Percentiles rank a stretch among this genome's conserved stretches.
Conservation (phyloP, 1,139 yeast genomes). For the Candida pseudoviswanathii region DNA sequence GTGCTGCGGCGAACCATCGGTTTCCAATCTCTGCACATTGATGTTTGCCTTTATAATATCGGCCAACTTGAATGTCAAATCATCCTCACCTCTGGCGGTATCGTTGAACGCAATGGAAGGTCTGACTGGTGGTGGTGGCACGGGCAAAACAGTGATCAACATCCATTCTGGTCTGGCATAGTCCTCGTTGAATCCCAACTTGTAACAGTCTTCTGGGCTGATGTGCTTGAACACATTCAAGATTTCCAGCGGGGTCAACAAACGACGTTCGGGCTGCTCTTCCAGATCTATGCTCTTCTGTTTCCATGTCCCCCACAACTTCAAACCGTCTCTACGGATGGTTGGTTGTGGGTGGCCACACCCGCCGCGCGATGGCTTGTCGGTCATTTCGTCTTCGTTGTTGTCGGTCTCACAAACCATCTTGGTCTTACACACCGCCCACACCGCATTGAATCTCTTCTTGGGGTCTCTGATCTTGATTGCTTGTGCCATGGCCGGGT, state of each 20-base stretch:
- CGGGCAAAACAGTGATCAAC: slow-evolving; percentile 93
- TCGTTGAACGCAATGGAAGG: slow-evolving; percentile 98
- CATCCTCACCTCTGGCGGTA: slow-evolving; percentile 99
- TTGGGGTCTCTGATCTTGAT: slow-evolving; percentile 90
- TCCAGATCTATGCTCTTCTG: slow-evolving; percentile 75
- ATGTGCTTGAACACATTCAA: slow-evolving; percentile 91
- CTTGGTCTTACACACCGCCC: slow-evolving; percentile 88
- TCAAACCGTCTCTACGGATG: slow-evolving; percentile 92
- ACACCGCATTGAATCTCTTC: slow-evolving; percentile 93
- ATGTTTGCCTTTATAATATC: slow-evolving; percentile 96
- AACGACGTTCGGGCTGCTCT: slow-evolving; percentile 91
- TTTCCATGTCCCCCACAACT: slow-evolving; percentile 97
- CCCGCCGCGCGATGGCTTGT: slow-evolving; percentile 76
- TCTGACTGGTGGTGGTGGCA: slow-evolving; percentile 99
- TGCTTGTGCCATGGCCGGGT: slow-evolving; percentile 88
- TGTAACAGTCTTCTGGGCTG: slow-evolving; percentile 76
- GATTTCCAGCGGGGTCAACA: slow-evolving; percentile 86
- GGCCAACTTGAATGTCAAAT: slow-evolving; percentile 94
- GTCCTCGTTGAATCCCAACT: slow-evolving; percentile 90
- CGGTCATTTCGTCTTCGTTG: slow-evolving; percentile 60
- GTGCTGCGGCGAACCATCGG: slow-evolving; percentile 99
- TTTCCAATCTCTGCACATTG: slow-evolving; percentile 92
- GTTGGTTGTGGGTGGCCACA: slow-evolving; percentile 98
- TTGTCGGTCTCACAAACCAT: slow-evolving; percentile 95
- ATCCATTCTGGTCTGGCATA: slow-evolving; percentile 99